Conservation (phyloP, 2,329 filamentous ascomycete genomes). For the Ophioceras dolichostomum region DNA sequence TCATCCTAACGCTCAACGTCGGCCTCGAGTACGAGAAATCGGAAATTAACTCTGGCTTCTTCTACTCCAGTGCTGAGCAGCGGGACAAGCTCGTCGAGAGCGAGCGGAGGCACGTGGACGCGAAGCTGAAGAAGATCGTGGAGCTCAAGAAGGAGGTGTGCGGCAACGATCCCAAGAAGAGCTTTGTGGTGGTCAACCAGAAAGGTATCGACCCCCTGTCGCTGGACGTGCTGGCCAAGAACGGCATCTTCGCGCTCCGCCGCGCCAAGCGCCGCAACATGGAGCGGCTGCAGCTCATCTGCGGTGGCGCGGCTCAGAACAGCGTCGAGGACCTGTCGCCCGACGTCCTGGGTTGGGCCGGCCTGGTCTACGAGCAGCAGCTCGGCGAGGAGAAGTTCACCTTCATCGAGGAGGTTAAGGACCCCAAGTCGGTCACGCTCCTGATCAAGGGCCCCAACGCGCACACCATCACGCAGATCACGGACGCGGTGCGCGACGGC, state of each 20-base stretch:
- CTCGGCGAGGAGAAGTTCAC: constrained; percentile 98
- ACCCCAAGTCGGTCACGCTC: constrained; percentile 93
- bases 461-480: constrained; percentile 94
- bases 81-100: constrained; percentile 96
- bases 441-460: constrained; percentile 96
- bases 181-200: constrained; percentile 97
- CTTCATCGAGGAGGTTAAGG: constrained; percentile 96
- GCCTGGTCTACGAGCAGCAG: constrained; percentile 92
- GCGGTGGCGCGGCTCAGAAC: constrained; percentile 85
- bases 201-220: constrained; percentile 98
- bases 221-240: constrained; percentile 92
- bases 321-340: constrained; percentile 86
- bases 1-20: constrained; percentile 90
- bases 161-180: constrained; percentile 83
- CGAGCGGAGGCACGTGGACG: constrained; percentile 88
- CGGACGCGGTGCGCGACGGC: constrained; percentile 89
- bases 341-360: constrained; percentile 88
- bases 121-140: constrained; percentile 94
- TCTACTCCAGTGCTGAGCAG: constrained; percentile 95
- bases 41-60: constrained; percentile 98
- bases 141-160: constrained; percentile 97
- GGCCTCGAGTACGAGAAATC: constrained; percentile 98
- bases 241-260: constrained; percentile 88
- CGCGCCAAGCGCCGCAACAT: constrained; percentile 97
- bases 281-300: constrained; percentile 93